Evolutionary conservation across 1,284 basidiomycete genomes (phyloP), one percentile per base, ranked within the genome.

Genomic region (Inonotus hispidus): DNA sequence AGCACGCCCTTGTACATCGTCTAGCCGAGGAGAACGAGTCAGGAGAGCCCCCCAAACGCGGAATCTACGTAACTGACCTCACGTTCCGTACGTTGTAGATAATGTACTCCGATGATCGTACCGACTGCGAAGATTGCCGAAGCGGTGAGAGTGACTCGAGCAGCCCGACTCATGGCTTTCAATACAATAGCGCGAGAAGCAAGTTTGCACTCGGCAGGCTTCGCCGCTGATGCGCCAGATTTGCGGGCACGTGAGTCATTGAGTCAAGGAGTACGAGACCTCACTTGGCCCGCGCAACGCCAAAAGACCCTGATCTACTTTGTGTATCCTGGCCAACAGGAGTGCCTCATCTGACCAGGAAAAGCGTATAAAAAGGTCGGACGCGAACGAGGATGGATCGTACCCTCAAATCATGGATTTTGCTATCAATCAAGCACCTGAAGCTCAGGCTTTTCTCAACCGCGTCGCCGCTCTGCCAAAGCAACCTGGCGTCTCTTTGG

Each of bases 71-170:
- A 39, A 70, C 74, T 56, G 65, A 95, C 95, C 69, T 94, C 85
- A 59, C 88, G 87, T 72, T 99, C 95, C 68, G 85, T 81, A 47
- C 83, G 78, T 73, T 99, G 96, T 64, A 96, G 82, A 68, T 82
- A 90, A 72, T 98, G 96, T 5, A 99, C 96, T 21, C 87, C 93
- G 84, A 88, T 95, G 69, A 99, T 86, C 5, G 90, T 92, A 35
- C 85, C 73, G 1, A 80, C 80, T 13, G 90, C 85, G 57, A 90
- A 72, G 7, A 83, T 67, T 56, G 92, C 73, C 2, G 94, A 87
- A n/a, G 77, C 81, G 35, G 77, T 75, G 32, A 98, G 80, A 3
- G 94, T 92, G 46, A 82, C 73, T 73, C 92, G 94, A 23, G 95
- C 90, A 56, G 81, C 79, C 60, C 84, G 79, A 61, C 92, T 90